phyloP scores from a whole-genome alignment of 176 grass and related monocot genomes.

The Avena eriantha region DNA sequence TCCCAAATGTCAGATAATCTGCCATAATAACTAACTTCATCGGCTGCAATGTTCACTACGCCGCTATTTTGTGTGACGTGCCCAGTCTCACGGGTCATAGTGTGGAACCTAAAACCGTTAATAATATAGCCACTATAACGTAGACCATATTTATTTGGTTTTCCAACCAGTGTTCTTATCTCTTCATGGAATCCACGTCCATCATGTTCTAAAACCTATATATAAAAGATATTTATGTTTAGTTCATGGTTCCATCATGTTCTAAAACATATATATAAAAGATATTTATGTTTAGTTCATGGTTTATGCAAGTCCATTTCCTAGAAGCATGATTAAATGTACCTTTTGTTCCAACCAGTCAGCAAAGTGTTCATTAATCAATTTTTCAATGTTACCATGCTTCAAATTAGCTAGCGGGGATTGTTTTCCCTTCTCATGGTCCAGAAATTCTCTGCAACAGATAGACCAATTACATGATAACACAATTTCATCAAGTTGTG shows the following conservation, averaged over 20 bases:
- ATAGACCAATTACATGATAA: not conserved
- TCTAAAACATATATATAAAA: too few relatives aligned
- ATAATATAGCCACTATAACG: not conserved
- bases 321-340: not conserved
- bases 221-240: not conserved
- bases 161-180: not conserved
- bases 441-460: not conserved
- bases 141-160: conserved; percentile 12
- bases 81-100: not conserved
- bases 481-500: not conserved
- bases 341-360: conserved; percentile 21
- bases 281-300: not conserved
- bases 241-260: not conserved
- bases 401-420: not conserved
- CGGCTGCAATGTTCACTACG: not conserved
- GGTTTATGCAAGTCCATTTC: not conserved
- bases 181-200: not conserved
- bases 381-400: not conserved
- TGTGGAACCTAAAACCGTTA: not conserved
- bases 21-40: not conserved
- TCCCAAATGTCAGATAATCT: not conserved
- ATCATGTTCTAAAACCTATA: not conserved
- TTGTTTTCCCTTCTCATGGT: not conserved
- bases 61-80: not conserved
- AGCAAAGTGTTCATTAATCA: not conserved